These are phyloP conservation scores for Ramaria sp. DNA, from an alignment of 768 basidiomycete genomes.

Conservation along the genomic window DNA sequence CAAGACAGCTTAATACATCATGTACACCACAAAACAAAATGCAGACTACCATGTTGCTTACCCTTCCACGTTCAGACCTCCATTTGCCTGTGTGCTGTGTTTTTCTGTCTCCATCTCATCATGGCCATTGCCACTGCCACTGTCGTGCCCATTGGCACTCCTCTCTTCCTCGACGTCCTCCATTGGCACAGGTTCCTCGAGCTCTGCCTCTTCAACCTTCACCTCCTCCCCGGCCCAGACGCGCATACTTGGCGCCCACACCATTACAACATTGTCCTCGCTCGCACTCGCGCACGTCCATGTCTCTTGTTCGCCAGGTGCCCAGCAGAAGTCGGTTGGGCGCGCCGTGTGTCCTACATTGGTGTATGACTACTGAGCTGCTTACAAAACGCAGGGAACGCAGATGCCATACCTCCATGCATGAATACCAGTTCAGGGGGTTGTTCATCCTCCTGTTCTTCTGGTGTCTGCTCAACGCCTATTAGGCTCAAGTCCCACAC, in stretches of 20 bases:
- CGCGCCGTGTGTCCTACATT: slow-evolving; percentile 72
- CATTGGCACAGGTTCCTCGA: slow-evolving; percentile 66
- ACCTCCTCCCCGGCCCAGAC: slow-evolving; percentile 89
- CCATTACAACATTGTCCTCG: slow-evolving; percentile 94
- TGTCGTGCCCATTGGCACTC: slow-evolving; percentile 1
- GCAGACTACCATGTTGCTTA: background rate
- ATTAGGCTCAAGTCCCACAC: slow-evolving; percentile 91
- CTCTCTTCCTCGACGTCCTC: slow-evolving; percentile 47
- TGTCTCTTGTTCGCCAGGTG: slow-evolving; percentile 66
- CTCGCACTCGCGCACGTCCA: slow-evolving; percentile 86
- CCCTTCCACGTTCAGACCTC: background rate
- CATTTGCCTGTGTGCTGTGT: background rate
- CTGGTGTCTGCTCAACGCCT: slow-evolving; percentile 92
- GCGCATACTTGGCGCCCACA: slow-evolving; percentile 94
- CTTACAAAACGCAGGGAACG: slow-evolving; percentile 5
- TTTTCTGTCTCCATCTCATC: background rate
- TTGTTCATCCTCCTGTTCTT: slow-evolving; percentile 89
- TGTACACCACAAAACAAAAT: slow-evolving; percentile 1
- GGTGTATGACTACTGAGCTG: background rate
- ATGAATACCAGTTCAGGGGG: slow-evolving; percentile 94
- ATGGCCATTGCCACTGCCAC: slow-evolving; percentile 6
- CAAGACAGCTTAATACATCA: background rate
- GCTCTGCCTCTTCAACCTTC: slow-evolving; percentile 72
- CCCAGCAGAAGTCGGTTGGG: slow-evolving; percentile 94
- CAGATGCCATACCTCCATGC: slow-evolving; percentile 73